Conservation (phyloP, 2,329 filamentous ascomycete genomes). For the Talaromyces islandicus region DNA sequence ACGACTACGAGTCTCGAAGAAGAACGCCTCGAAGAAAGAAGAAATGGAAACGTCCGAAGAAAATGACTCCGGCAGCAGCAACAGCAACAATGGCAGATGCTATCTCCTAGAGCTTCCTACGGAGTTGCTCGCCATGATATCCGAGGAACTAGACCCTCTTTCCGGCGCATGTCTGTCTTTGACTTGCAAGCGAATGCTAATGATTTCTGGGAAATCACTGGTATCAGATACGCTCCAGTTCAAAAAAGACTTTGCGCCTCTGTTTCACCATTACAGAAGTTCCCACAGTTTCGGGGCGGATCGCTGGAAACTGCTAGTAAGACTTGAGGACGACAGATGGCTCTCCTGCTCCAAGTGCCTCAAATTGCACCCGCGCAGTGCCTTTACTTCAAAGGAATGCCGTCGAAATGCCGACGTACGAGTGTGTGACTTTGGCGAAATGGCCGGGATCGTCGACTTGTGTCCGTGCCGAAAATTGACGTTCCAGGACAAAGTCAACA, state of each 20-base stretch:
- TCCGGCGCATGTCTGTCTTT: constrained; percentile 33
- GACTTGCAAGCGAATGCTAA: constrained; percentile 31
- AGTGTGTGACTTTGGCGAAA: constrained; percentile 27
- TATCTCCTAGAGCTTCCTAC: constrained; percentile 32
- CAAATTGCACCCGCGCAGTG: constrained; percentile 31
- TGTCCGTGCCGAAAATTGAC: constrained; percentile 37
- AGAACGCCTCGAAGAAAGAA: constrained; percentile 15
- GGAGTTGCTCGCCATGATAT: constrained; percentile 31
- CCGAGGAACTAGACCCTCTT: constrained; percentile 27
- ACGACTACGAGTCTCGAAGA: constrained; percentile 23
- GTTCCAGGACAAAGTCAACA: constrained; percentile 31
- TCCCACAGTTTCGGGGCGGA: constrained; percentile 30
- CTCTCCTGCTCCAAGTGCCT: constrained; percentile 31
- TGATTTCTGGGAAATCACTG: constrained; percentile 26
- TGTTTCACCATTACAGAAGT: constrained; percentile 35
- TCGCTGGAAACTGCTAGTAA: constrained; percentile 31
- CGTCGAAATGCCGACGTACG: constrained; percentile 26
- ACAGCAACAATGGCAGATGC: constrained; percentile 16
- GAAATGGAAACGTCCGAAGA: constrained; percentile 1
- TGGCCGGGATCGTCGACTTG: constrained; percentile 32
- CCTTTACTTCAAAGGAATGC: constrained; percentile 29
- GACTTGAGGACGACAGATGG: constrained; percentile 32
- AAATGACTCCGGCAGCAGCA: constrained; percentile 1
- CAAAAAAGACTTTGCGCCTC: constrained; percentile 31
- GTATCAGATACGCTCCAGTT: constrained; percentile 29